Evolutionary conservation across 208 protist genomes (phyloP).

Genomic region (Crithidia acanthocephali): DNA sequence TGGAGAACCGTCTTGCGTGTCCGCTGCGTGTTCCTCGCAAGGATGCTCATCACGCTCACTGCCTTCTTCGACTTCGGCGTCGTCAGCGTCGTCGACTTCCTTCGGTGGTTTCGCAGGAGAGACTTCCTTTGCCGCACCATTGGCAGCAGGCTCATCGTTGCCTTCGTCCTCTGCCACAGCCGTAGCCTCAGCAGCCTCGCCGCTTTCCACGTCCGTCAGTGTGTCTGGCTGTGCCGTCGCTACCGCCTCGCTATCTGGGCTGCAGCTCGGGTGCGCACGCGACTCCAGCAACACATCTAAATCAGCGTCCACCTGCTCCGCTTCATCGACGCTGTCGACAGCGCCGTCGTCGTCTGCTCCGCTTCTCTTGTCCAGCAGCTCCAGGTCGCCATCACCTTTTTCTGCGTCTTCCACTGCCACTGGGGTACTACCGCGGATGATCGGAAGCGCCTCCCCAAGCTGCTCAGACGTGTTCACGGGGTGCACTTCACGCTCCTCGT

Average conservation of each 20-base stretch:
- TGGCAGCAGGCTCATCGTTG: no score
- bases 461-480: neutral
- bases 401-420: neutral
- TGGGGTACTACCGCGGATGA: neutral
- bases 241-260: neutral
- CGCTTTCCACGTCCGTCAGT: neutral
- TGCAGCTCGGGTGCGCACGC: slow-evolving; percentile 1
- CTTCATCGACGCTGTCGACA: neutral
- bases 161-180: no score
- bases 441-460: neutral
- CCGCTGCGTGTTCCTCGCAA: neutral
- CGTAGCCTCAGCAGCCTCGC: no score
- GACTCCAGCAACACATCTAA: slow-evolving; percentile 4
- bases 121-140: no score
- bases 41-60: neutral
- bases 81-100: no score
- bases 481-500: neutral
- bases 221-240: neutral
- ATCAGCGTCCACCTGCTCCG: neutral
- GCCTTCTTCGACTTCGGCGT: no score
- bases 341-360: neutral
- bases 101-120: no score
- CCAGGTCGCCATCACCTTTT: neutral
- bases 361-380: no score
- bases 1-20: no score